A percentile compares a stretch with the other conserved stretches of the same genome.
Evolutionary conservation across 176 grass and related monocot genomes (phyloP).

Genomic region (Zea mays): DNA sequence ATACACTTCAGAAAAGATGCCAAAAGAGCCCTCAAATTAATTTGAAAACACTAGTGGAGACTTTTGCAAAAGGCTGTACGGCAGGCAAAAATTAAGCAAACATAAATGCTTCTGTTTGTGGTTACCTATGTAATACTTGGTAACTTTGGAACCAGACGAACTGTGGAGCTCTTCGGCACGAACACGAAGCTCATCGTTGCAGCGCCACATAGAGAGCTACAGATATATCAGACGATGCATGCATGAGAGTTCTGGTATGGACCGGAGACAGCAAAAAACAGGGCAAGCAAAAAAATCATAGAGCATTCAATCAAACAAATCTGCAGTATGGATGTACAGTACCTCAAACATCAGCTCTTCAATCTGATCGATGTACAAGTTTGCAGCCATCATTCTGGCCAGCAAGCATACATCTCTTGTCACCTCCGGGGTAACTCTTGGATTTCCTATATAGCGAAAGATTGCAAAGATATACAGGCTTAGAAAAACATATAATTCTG

Average conservation of each 20-base stretch:
- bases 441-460: slow-evolving; percentile 61
- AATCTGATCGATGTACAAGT: slow-evolving; percentile 75
- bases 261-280: neutral
- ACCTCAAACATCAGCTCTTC: slow-evolving; percentile 95
- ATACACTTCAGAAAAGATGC: neutral
- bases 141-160: slow-evolving; percentile 25
- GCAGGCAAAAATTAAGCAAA: neutral
- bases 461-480: neutral
- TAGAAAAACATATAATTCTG: neutral
- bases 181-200: slow-evolving; percentile 63
- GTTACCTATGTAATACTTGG: slow-evolving; percentile 79
- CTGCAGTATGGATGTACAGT: neutral
- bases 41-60: no score
- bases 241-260: neutral
- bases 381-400: slow-evolving; percentile 86
- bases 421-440: slow-evolving; percentile 85
- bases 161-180: slow-evolving; percentile 50
- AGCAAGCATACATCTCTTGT: slow-evolving; percentile 84
- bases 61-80: no score
- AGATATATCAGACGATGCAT: neutral
- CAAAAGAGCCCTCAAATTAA: no score
- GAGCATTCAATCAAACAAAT: neutral
- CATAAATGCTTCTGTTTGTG: neutral
- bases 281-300: neutral
- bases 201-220: slow-evolving; percentile 94